phyloP scores from a whole-genome alignment of 75 land plant species.

The Pinus albicaulis region DNA sequence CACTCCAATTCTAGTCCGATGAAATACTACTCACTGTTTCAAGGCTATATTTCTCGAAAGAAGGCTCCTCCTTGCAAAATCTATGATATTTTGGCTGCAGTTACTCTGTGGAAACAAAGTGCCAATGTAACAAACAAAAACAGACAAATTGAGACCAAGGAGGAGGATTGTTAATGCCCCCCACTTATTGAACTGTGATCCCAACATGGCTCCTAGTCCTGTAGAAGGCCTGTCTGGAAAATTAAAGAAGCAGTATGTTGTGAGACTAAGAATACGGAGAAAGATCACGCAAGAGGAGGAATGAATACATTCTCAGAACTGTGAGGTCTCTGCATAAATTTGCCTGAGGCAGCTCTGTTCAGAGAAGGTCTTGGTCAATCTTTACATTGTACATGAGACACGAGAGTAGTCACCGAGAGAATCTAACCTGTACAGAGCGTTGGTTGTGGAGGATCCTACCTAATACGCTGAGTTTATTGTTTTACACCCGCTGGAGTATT shows the following conservation, averaged over 20 bases:
- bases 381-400: too few species aligned
- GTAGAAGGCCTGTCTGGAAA: not conserved
- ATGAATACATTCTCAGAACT: too few species aligned
- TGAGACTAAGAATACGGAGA: too few species aligned
- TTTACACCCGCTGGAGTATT: too few species aligned
- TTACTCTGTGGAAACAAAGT: not conserved
- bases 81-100: not conserved
- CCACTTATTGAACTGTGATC: not conserved
- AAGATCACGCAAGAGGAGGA: too few species aligned
- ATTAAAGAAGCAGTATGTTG: not conserved
- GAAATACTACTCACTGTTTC: not conserved
- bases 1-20: not conserved
- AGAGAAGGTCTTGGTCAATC: too few species aligned
- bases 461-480: too few species aligned
- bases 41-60: not conserved
- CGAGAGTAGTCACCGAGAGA: too few species aligned
- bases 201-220: constrained; percentile 1
- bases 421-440: too few species aligned
- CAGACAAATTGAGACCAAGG: not conserved
- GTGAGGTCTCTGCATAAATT: too few species aligned
- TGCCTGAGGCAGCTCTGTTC: too few species aligned
- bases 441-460: too few species aligned
- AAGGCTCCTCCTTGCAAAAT: not conserved
- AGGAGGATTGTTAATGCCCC: not conserved
- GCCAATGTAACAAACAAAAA: not conserved